These are phyloP conservation scores for Chamaecrista fasciculata DNA, from an alignment of 306 rosid species.

Conservation along the genomic window DNA sequence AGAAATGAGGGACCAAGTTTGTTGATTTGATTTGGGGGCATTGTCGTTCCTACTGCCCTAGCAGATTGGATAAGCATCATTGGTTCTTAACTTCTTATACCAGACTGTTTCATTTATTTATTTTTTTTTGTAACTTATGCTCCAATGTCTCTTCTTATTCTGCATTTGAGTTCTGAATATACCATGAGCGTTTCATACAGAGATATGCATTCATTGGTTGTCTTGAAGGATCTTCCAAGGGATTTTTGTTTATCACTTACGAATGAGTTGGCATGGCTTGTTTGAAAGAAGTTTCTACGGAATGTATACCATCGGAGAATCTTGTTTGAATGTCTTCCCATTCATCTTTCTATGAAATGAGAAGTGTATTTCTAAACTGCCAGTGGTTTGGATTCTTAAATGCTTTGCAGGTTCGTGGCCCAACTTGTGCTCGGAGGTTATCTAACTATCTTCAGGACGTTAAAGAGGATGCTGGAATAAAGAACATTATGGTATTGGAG, in stretches of 20 bases:
- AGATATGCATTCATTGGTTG: background rate
- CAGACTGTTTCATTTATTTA: background rate
- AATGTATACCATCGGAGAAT: background rate
- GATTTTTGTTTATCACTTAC: background rate
- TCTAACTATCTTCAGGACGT: constrained; percentile 61
- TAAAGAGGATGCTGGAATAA: constrained; percentile 76
- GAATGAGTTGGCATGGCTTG: background rate
- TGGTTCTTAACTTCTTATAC: background rate
- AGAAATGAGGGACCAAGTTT: background rate
- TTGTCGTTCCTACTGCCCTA: background rate
- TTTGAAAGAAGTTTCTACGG: constrained; percentile 16
- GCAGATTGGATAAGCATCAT: background rate
- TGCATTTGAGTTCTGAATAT: constrained; percentile 17
- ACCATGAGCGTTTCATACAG: background rate
- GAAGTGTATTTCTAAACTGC: constrained; percentile 12
- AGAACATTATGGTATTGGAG: constrained; percentile 76
- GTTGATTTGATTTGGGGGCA: background rate
- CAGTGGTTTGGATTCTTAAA: background rate
- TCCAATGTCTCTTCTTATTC: background rate
- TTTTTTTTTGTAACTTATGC: background rate
- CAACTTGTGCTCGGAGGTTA: constrained; percentile 72
- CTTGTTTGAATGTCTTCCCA: constrained; percentile 1
- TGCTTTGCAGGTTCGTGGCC: constrained; percentile 84
- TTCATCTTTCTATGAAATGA: background rate
- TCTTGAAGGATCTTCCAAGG: background rate